Conservation (phyloP, 2,329 filamentous ascomycete species). For the Talaromyces sp. region DNA sequence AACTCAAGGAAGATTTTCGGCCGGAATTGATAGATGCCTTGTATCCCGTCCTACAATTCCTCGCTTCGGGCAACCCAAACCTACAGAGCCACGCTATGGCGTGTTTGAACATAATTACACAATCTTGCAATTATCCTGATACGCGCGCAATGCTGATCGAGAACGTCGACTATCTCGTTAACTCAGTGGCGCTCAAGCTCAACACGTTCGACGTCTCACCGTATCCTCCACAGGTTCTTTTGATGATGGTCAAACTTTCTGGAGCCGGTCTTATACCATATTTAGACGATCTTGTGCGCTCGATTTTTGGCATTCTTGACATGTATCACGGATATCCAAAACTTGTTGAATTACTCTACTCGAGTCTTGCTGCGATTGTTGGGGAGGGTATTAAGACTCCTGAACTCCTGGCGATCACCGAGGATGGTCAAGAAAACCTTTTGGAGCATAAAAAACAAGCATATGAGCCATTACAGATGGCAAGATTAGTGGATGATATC, state of each 20-base stretch:
- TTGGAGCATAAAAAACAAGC: constrained; percentile 27
- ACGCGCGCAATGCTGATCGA: constrained; percentile 76
- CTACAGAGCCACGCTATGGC: constrained; percentile 78
- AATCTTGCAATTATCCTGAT: constrained; percentile 65
- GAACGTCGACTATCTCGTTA: constrained; percentile 95
- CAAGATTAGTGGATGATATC: constrained; percentile 32
- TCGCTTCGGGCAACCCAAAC: constrained; percentile 64
- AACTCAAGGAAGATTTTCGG: constrained; percentile 63
- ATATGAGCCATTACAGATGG: constrained; percentile 28
- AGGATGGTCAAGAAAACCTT: constrained; percentile 21
- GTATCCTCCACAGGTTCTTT: constrained; percentile 79
- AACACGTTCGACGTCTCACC: constrained; percentile 91
- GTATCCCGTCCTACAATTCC: constrained; percentile 83
- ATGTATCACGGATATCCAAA: constrained; percentile 88
- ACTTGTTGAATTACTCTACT: constrained; percentile 80
- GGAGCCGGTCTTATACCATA: constrained; percentile 78
- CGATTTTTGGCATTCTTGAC: constrained; percentile 88
- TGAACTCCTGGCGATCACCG: constrained; percentile 42
- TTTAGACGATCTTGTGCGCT: constrained; percentile 83
- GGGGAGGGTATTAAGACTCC: constrained; percentile 66
- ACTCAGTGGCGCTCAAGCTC: constrained; percentile 80
- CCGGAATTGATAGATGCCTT: constrained; percentile 84
- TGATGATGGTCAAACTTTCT: constrained; percentile 89
- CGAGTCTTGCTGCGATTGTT: constrained; percentile 74
- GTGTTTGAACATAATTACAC: constrained; percentile 73